Base-by-base conservation (phyloP, 371 early-diverging fungal genomes). In the Mucor racemosus region DNA sequence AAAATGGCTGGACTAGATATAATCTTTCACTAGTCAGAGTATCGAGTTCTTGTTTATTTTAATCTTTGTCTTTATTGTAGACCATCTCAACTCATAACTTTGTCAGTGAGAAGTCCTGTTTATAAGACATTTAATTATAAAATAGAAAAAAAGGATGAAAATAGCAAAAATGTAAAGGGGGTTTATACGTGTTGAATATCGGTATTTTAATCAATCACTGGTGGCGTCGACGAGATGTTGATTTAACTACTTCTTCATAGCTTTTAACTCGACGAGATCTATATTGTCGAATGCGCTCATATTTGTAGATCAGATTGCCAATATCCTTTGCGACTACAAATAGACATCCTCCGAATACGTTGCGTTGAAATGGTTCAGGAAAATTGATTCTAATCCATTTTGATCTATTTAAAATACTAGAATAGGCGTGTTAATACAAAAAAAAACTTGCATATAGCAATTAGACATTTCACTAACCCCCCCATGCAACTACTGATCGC, bases 281-380 rank as follows among this genome's bases (percentile, higher is more conserved):
- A 19, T 67, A 68, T 56, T 81, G 82, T 0, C 74, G 71, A 9
- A 81, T 73, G 39, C 71, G 60, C 56, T 81, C 76, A 62, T 77
- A 81, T 59, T 67, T 70, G 59, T 81, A 81, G 10, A 81, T 21
- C 3, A 81, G 60, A 64, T 68, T 76, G 26, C 73, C 73, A 48
- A 82, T 56, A 77, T 84, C 80, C 67, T 88, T 89, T 26, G 75
- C 69, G 0, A 89, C 75, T 1, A 89, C 79, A 75, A 88, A 88
- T 9, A 89, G 44, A 64, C 88, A 88, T 0, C 88, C 90, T 42
- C 90, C 87, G 4, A 87, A 56, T 6, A 86, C 59, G 65, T 83
- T 87, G 33, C 90, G 76, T 54, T 87, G 86, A 62, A 88, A 86
- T 35, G 84, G 80, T 17, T 85, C 84, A 0, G 86, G 87, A 60